Percentiles rank a stretch among this genome's conserved stretches.
Conservation (phyloP, 192 early-diverging fungal species). For the Linnemannia elongata region DNA sequence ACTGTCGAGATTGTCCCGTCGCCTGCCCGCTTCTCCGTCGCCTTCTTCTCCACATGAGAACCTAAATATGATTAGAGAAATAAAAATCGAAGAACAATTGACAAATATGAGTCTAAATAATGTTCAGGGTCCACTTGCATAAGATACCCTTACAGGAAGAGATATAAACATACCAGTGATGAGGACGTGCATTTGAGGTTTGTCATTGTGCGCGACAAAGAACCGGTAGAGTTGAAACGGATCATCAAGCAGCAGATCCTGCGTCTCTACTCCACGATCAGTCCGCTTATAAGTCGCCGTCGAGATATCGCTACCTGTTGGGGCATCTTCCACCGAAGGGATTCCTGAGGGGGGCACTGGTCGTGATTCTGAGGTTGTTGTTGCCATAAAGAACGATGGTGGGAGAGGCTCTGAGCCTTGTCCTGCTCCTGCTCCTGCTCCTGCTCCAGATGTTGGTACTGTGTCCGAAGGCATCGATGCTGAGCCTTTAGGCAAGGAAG, state of each 20-base stretch:
- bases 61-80: conserved; percentile 16
- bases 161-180: conserved; percentile 34
- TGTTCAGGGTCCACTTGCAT: too few species aligned
- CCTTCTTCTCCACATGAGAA: conserved; percentile 38
- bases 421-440: not conserved
- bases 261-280: conserved; percentile 28
- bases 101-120: not conserved
- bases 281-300: conserved; percentile 14
- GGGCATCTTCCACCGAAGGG: not conserved
- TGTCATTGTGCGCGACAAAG: conserved; percentile 57
- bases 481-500: not conserved
- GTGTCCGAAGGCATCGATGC: not conserved
- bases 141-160: not conserved
- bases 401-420: not conserved
- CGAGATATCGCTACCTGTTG: conserved; percentile 26
- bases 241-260: conserved; percentile 35
- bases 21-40: not conserved
- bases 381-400: not conserved
- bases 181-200: conserved; percentile 54
- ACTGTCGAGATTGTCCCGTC: conserved; percentile 22
- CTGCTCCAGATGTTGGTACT: not conserved
- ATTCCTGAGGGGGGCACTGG: not conserved
- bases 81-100: not conserved
- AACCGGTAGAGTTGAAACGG: conserved; percentile 54
- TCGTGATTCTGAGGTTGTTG: not conserved